Base-by-base conservation (phyloP, 768 basidiomycete genomes). In the Sarcodon sp. region DNA sequence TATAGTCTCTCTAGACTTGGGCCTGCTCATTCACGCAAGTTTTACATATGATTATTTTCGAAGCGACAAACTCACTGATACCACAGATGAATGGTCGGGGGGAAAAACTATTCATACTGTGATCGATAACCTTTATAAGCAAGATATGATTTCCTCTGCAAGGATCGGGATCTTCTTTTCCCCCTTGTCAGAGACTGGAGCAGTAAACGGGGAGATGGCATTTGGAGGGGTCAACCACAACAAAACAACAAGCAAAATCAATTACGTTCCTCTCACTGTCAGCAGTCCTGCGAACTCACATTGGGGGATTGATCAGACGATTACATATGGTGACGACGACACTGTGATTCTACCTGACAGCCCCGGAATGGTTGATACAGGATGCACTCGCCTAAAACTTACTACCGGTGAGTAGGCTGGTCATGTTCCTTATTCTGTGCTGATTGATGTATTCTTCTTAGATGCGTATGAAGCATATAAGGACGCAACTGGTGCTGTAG, bases 321-420 rank as follows among this genome's bases (percentile, higher is more conserved):
- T 61, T 36, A 51, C 45, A 3, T 57, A 53, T 16, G 61, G 59
- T 4, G 21, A 27, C 27, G 44, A 52, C 13, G 44, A 43, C 6
- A 63, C 63, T 3, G 56, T 59, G 21, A 60, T 76, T 32, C 55
- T 69, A 18, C 50, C 55, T 16, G 53, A 48, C 33, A 65, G 67
- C 38, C 57, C 72, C 3, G 75, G 75, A 10, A 75, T 76, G 51
- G 69, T 76, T 35, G 75, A 76, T 55, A 72, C 70, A 32, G 71
- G 74, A 41, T 75, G 76, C 33, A 76, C 78, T 13, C 62, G 77
- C 34, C 56, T 79, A 4, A 63, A 79, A 46, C 58, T 80, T 48
- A 76, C 78, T 9, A 75, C 75, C 1, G 21, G 21, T 27, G 21
- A 27, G 21, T 3, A 27, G 55, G 57, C 38, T 31, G 55, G 11